A percentile compares a stretch with the other conserved stretches of the same genome.
Conservation (phyloP, 2,329 filamentous ascomycete species). For the Claviceps sp. region DNA sequence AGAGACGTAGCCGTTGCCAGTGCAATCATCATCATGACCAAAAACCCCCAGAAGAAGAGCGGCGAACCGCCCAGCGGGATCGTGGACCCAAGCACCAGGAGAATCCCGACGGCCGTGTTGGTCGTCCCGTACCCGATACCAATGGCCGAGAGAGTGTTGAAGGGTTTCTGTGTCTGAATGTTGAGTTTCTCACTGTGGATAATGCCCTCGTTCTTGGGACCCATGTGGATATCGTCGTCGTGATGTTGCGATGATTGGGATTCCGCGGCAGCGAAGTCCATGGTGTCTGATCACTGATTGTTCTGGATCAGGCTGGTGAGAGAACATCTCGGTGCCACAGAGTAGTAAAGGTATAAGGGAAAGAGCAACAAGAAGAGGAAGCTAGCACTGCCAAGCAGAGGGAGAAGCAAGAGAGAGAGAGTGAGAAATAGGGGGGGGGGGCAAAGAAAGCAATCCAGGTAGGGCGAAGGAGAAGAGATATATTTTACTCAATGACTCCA, state of each 20-base stretch:
- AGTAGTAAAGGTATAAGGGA: background rate
- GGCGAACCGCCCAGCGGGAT: conserved; percentile 13
- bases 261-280: background rate
- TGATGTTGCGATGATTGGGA: background rate
- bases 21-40: conserved; percentile 12
- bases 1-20: conserved; percentile 14
- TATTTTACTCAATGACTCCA: background rate
- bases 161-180: conserved; percentile 18
- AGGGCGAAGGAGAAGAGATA: background rate
- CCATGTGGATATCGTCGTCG: background rate
- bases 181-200: conserved; percentile 9
- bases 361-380: background rate
- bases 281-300: background rate
- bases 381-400: background rate
- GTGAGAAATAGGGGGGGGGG: background rate
- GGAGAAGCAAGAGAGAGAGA: background rate
- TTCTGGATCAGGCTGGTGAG: background rate
- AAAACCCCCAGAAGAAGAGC: conserved; percentile 15
- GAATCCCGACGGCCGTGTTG: conserved; percentile 13
- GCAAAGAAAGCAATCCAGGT: background rate
- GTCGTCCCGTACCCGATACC: conserved; percentile 15
- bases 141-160: conserved; percentile 15
- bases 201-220: background rate
- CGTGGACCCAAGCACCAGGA: conserved; percentile 11
- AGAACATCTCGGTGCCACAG: background rate